These are phyloP conservation scores for Ascochyta koolunga DNA, from an alignment of 2,329 filamentous ascomycete genomes.

Conservation along the genomic window DNA sequence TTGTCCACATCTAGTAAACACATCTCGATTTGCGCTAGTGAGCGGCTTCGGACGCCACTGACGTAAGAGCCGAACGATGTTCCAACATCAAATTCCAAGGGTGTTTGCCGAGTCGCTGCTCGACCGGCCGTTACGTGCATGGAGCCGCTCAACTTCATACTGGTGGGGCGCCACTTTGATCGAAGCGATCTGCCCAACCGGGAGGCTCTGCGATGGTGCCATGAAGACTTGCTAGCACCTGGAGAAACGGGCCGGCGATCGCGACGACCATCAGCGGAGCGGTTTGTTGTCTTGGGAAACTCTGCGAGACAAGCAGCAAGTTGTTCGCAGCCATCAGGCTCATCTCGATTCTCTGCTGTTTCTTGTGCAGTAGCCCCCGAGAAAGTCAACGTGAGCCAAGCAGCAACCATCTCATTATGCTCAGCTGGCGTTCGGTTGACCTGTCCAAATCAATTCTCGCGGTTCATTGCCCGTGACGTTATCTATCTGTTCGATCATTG, in stretches of 20 bases:
- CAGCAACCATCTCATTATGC: background rate
- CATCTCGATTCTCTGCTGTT: background rate
- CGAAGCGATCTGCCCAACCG: background rate
- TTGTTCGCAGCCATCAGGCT: background rate
- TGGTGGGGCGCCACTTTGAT: background rate
- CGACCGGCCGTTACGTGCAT: background rate
- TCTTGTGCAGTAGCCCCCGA: background rate
- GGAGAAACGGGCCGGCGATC: background rate
- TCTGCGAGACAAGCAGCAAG: background rate
- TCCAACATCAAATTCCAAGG: constrained; percentile 13
- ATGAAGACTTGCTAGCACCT: background rate
- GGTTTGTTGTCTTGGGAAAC: background rate
- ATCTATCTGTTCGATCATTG: background rate
- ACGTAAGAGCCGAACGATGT: constrained; percentile 15
- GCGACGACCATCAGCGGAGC: background rate
- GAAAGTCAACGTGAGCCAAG: constrained; percentile 5
- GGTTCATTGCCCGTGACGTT: constrained; percentile 1
- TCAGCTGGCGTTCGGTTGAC: background rate
- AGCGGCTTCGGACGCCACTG: constrained; percentile 8
- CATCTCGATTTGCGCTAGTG: constrained; percentile 1
- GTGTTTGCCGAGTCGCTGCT: background rate
- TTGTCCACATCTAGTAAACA: constrained; percentile 1
- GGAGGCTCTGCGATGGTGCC: background rate
- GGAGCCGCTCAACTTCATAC: background rate
- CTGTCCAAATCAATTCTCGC: background rate